Conservation (phyloP, 2,329 filamentous ascomycete species). For the Phoma sp. region DNA sequence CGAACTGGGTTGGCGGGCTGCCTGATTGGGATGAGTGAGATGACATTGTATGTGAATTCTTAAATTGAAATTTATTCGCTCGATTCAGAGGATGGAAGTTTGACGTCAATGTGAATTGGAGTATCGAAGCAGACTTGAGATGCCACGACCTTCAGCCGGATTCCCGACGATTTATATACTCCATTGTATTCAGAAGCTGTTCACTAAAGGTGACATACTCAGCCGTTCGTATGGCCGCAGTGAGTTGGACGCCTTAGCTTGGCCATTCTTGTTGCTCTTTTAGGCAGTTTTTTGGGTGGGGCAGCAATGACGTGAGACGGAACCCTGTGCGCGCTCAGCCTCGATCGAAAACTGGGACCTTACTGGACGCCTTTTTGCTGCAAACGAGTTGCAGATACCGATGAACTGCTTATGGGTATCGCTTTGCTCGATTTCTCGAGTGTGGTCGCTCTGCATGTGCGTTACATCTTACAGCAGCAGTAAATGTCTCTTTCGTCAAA, state of each 20-base stretch:
- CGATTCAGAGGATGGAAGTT: background rate
- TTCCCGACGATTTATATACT: background rate
- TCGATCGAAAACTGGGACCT: background rate
- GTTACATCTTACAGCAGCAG: too few species aligned
- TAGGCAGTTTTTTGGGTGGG: background rate
- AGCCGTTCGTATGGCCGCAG: background rate
- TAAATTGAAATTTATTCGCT: background rate
- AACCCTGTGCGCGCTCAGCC: background rate
- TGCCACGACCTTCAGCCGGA: background rate
- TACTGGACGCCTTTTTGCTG: too few species aligned
- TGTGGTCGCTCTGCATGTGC: too few species aligned
- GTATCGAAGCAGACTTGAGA: background rate
- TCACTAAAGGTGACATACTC: background rate
- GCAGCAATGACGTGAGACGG: conserved; percentile 5
- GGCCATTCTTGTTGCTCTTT: conserved; percentile 7
- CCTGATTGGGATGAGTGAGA: background rate
- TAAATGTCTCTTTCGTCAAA: too few species aligned
- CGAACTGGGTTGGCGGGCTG: conserved; percentile 1
- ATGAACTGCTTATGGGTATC: too few species aligned
- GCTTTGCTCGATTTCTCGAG: too few species aligned
- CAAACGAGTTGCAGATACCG: too few species aligned
- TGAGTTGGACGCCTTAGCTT: conserved; percentile 10
- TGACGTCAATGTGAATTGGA: background rate
- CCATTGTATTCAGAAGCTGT: background rate
- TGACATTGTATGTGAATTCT: background rate